phyloP scores from a whole-genome alignment of 345 rosid genomes.

The Pistacia vera region DNA sequence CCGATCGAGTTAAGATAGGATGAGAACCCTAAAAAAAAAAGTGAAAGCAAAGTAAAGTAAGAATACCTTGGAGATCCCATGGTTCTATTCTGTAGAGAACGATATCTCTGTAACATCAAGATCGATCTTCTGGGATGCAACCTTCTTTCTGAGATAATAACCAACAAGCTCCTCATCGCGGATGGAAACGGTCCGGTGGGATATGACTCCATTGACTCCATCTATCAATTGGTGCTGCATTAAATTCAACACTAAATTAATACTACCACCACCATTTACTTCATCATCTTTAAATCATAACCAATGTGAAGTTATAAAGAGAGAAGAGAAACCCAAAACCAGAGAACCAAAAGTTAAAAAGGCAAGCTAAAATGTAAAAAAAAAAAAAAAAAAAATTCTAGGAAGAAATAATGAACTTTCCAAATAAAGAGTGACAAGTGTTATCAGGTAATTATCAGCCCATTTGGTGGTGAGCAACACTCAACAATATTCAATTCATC shows the following conservation, averaged over 20 bases:
- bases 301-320: constrained; percentile 18
- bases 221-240: constrained; percentile 44
- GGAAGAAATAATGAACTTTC: constrained; percentile 17
- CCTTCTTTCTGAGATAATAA: constrained; percentile 91
- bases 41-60: no score
- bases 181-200: constrained; percentile 99
- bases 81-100: constrained; percentile 98
- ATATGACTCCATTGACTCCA: constrained; percentile 89
- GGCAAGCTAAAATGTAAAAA: background rate
- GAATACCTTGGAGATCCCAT: constrained; percentile 96
- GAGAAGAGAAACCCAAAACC: constrained; percentile 13
- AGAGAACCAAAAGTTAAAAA: background rate
- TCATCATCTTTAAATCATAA: constrained; percentile 39
- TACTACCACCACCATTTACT: constrained; percentile 19
- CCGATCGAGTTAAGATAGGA: no score
- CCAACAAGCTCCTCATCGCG: constrained; percentile 97
- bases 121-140: constrained; percentile 95
- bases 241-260: constrained; percentile 43
- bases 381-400: background rate
- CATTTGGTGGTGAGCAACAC: constrained; percentile 51
- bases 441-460: constrained; percentile 45
- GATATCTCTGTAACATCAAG: constrained; percentile 92
- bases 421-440: constrained; percentile 41
- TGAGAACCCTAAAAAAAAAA: background rate
- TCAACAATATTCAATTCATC: constrained; percentile 23